Evolutionary conservation across 2,329 filamentous ascomycete species (phyloP).

Genomic region (Rhytidhysteron rufulum): DNA sequence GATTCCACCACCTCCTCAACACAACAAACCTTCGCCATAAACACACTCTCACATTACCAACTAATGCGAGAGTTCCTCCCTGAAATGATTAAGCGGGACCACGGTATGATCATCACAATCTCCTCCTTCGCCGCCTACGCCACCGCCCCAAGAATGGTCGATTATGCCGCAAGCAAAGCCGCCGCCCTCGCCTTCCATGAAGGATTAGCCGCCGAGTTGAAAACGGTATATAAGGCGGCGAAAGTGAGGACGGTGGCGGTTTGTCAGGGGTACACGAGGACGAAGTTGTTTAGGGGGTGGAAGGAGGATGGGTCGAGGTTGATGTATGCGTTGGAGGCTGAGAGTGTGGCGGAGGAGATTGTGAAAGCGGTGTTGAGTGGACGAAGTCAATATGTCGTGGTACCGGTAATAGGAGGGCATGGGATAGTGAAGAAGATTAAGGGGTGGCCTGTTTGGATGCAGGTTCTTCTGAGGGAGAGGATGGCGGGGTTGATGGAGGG

Average conservation of each 20-base stretch:
- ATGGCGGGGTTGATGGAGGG: conserved; percentile 29
- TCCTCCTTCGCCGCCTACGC: conserved; percentile 62
- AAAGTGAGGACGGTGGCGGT: conserved; percentile 64
- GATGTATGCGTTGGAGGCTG: conserved; percentile 53
- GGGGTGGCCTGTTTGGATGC: conserved; percentile 61
- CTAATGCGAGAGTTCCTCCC: conserved; percentile 66
- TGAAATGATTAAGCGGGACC: conserved; percentile 58
- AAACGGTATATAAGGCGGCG: conserved; percentile 58
- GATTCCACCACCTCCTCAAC: conserved; percentile 55
- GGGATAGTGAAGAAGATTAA: conserved; percentile 36
- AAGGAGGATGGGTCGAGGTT: conserved; percentile 49
- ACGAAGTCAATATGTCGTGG: conserved; percentile 53
- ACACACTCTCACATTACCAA: conserved; percentile 65
- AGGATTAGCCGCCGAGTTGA: conserved; percentile 42
- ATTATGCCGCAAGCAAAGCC: conserved; percentile 65
- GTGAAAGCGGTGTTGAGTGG: conserved; percentile 58
- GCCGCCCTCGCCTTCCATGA: conserved; percentile 67
- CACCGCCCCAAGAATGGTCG: conserved; percentile 60
- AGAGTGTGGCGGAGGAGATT: conserved; percentile 62
- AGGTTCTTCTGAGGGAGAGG: conserved; percentile 48
- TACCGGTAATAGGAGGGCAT: conserved; percentile 47
- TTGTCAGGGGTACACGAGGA: conserved; percentile 61
- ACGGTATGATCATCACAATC: conserved; percentile 71
- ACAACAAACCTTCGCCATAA: conserved; percentile 67
- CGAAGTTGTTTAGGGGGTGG: conserved; percentile 57